Evolutionary conservation across 192 early-diverging fungal genomes (phyloP).

Genomic region (Gaertneriomyces sp.): DNA sequence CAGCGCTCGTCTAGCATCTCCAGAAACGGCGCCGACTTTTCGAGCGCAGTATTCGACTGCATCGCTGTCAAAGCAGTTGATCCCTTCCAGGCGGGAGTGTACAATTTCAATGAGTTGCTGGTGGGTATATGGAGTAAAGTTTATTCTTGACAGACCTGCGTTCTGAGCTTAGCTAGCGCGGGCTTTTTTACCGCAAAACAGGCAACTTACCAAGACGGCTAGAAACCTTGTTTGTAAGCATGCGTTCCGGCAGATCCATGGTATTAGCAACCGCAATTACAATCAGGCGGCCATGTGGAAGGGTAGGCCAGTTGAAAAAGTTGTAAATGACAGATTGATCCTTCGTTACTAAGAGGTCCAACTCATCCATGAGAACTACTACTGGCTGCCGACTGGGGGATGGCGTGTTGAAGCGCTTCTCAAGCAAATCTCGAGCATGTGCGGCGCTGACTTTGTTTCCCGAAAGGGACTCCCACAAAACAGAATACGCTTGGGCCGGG

Average conservation of each 20-base stretch:
- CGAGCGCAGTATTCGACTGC: constrained; percentile 92
- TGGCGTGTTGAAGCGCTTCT: constrained; percentile 63
- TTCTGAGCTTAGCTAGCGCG: neutral
- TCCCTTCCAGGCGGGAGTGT: constrained; percentile 67
- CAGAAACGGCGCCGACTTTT: constrained; percentile 92
- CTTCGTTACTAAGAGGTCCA: constrained; percentile 89
- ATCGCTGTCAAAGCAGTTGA: constrained; percentile 69
- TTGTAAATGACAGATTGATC: constrained; percentile 96
- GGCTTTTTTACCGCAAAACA: too few relatives aligned
- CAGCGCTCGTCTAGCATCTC: constrained; percentile 90
- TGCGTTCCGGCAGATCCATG: constrained; percentile 94
- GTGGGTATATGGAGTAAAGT: constrained; percentile 89
- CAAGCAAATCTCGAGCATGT: constrained; percentile 74
- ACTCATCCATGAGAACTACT: constrained; percentile 94
- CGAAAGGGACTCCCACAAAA: constrained; percentile 74
- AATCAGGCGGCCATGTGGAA: constrained; percentile 75
- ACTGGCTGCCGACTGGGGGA: constrained; percentile 42
- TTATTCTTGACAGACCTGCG: constrained; percentile 77
- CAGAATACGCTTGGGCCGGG: constrained; percentile 79
- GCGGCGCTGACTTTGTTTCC: constrained; percentile 60
- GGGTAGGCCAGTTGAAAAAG: constrained; percentile 96
- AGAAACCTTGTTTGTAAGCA: constrained; percentile 83
- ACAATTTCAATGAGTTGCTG: constrained; percentile 85
- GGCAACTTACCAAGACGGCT: constrained; percentile 71
- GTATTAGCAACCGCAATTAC: constrained; percentile 97